Evolutionary conservation across 371 early-diverging fungal species (phyloP).

Genomic region (Mucor lusitanicus): DNA sequence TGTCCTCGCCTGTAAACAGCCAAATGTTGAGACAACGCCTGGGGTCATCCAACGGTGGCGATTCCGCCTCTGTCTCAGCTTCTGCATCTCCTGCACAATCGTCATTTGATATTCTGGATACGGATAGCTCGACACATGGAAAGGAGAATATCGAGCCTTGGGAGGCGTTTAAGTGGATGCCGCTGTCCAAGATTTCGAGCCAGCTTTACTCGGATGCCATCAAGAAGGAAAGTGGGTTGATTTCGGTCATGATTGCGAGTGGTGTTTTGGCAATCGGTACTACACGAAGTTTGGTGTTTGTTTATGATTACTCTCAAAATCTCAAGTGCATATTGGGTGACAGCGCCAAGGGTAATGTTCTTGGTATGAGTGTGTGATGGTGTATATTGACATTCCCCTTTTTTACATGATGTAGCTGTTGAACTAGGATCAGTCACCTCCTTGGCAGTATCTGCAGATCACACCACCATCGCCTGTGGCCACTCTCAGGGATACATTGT

Average conservation of each 20-base stretch:
- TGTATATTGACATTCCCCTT: neutral
- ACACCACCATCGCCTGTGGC: conserved; percentile 69
- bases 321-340: conserved; percentile 68
- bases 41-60: conserved; percentile 21
- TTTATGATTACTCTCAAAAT: conserved; percentile 72
- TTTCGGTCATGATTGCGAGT: conserved; percentile 61
- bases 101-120: conserved; percentile 14
- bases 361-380: neutral
- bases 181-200: conserved; percentile 65
- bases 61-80: neutral
- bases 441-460: conserved; percentile 71
- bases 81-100: conserved; percentile 7
- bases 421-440: conserved; percentile 76
- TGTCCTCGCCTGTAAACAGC: conserved; percentile 6
- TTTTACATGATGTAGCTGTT: conserved; percentile 31
- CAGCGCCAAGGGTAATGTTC: conserved; percentile 42
- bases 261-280: conserved; percentile 77
- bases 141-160: conserved; percentile 43
- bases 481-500: conserved; percentile 72
- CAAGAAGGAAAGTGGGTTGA: conserved; percentile 57
- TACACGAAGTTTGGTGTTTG: conserved; percentile 68
- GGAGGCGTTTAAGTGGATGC: conserved; percentile 80
- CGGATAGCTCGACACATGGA: neutral
- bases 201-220: conserved; percentile 66
- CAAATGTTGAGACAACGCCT: conserved; percentile 10